Evolutionary conservation across 768 basidiomycete species (phyloP).

Genomic region (Leucocoprinus sp.): DNA sequence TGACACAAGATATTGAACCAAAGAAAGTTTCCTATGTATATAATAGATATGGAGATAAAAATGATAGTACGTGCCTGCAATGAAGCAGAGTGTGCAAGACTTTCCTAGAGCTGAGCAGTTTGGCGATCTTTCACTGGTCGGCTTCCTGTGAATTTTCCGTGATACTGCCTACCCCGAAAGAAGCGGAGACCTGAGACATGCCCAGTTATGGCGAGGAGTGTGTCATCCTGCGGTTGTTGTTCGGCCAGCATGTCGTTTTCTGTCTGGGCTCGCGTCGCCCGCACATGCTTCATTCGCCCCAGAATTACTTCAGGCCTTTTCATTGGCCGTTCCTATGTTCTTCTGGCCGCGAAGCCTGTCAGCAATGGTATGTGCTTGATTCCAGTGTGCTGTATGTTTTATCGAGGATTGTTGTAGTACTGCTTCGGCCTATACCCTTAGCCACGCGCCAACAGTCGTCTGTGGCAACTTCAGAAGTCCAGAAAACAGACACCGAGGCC

Average conservation of each 20-base stretch:
- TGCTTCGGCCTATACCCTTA: constrained; percentile 8
- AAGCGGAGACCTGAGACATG: too few species aligned
- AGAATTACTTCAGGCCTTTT: constrained; percentile 1
- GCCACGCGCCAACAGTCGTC: constrained; percentile 1
- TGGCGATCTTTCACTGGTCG: too few species aligned
- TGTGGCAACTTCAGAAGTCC: too few species aligned
- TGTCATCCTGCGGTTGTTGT: too few species aligned
- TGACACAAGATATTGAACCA: too few species aligned
- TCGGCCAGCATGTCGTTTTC: constrained; percentile 6
- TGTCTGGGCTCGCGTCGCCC: constrained; percentile 9
- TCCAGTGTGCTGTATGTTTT: background rate
- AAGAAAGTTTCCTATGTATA: too few species aligned
- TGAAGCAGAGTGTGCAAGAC: too few species aligned
- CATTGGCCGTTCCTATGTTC: constrained; percentile 5
- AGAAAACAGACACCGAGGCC: background rate
- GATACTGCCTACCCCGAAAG: too few species aligned
- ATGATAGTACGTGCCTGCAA: too few species aligned
- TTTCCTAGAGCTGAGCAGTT: too few species aligned
- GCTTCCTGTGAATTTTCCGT: constrained; percentile 17
- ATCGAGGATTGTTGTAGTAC: background rate
- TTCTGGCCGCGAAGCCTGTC: constrained; percentile 7
- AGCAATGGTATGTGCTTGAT: background rate
- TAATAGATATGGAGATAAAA: too few species aligned
- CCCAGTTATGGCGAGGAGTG: too few species aligned
- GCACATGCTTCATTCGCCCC: constrained; percentile 6